Evolutionary conservation across 2,329 filamentous ascomycete species (phyloP), one percentile per base, ranked within the genome.

Genomic region (Xylariaceae sp.): DNA sequence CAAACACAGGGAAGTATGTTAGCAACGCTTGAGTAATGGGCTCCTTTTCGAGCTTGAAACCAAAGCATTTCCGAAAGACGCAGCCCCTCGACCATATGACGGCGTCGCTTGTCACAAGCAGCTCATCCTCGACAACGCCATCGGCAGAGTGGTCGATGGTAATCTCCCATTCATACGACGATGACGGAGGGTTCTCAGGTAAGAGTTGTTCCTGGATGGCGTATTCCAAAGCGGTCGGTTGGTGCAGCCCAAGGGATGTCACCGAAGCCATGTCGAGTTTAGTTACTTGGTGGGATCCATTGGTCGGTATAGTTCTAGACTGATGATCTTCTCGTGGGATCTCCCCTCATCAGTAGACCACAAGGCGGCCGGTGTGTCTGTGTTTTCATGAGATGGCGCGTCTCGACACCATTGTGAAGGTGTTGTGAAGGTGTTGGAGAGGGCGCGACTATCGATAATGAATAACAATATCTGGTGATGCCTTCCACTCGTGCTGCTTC

Each of bases 21-120:
- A 97, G 73, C 27, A 97, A 67, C 13, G 88, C 89, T 60, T 95
- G 87, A n/a, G 78, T 75, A 43, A 98, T 81, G 18, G 80, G 71
- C 61, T 97, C 88, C 50, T 88, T 85, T 61, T 97, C 90, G 15
- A 88, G 70, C 44, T 88, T 80, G 61, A 97, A 89, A 46, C 79
- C 83, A 67, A 89, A 96, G 36, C 84, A 78, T 61, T 90, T 88
- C 54, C 86, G 84, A 46, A 97, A 83, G 41, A 90, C 71, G 41
- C 84, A 84, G 32, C 87, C 88, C 41, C 88, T 79, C 27, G 87
- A 94, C 90, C 90, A 98, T 41, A 96, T 75, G 9, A 94, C 88
- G 52, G 82, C 82, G 43, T 76, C 71, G 17, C 78, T 70, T 9
- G 88, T 92, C 36, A 79, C 79, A 16, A 95, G 67, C 11, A 96